phyloP scores from a whole-genome alignment of 805 yeast genomes.

The Lachancea cidri region DNA sequence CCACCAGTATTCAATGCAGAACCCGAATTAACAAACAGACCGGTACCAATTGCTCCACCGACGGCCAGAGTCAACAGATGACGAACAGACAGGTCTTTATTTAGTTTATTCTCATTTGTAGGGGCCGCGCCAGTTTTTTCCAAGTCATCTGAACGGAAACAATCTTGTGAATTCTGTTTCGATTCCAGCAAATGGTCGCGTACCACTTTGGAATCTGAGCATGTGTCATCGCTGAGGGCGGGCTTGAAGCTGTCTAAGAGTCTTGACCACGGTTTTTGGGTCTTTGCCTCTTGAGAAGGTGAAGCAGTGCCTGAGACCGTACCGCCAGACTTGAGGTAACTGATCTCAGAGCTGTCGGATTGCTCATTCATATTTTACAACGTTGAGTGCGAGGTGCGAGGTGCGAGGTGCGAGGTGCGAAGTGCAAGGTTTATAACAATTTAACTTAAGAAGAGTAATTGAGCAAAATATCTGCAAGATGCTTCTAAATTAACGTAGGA shows the following conservation, averaged over 20 bases:
- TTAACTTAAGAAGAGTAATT: no score
- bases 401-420: not conserved
- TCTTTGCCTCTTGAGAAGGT: not conserved
- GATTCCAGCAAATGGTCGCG: not conserved
- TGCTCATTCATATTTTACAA: not conserved
- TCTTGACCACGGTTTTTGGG: not conserved
- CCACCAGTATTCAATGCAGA: slow-evolving; percentile 55
- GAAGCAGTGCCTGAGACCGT: not conserved
- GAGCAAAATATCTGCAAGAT: no score
- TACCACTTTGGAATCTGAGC: not conserved
- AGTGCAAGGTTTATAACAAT: no score
- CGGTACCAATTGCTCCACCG: slow-evolving; percentile 66
- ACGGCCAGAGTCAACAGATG: slow-evolving; percentile 65
- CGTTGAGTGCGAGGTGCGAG: not conserved
- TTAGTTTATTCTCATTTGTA: slow-evolving; percentile 7
- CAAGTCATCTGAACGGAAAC: not conserved
- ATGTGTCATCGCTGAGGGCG: not conserved
- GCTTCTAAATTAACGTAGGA: no score
- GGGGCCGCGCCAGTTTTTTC: not conserved
- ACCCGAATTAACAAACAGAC: slow-evolving; percentile 64
- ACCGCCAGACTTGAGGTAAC: not conserved
- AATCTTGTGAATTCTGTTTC: not conserved
- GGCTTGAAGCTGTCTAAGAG: slow-evolving; percentile 4
- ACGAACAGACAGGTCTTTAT: slow-evolving; percentile 24
- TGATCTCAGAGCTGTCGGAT: not conserved